A percentile compares a stretch with the other conserved stretches of the same genome.
phyloP scores from a whole-genome alignment of 2,329 filamentous ascomycete genomes.

The Tolypocladium paradoxum region DNA sequence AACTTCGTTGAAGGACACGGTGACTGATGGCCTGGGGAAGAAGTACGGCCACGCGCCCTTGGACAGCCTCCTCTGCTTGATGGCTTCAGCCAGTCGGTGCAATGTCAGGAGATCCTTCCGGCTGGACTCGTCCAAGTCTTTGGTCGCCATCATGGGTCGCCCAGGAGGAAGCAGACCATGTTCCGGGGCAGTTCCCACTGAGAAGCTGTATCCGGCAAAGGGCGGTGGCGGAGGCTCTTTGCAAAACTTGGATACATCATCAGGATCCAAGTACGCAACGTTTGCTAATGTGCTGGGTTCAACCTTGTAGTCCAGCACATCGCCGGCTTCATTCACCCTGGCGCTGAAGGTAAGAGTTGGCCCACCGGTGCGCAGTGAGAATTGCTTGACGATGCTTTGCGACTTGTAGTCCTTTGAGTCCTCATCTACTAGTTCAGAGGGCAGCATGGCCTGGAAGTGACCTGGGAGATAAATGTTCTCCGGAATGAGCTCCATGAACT shows the following conservation, averaged over 20 bases:
- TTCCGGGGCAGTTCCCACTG: conserved; percentile 15
- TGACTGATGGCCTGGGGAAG: conserved; percentile 29
- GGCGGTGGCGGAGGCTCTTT: conserved; percentile 19
- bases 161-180: conserved; percentile 10
- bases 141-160: conserved; percentile 31
- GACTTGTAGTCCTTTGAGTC: conserved; percentile 18
- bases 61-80: conserved; percentile 29
- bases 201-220: conserved; percentile 13
- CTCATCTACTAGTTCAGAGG: conserved; percentile 20
- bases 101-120: conserved; percentile 37
- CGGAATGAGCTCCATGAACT: conserved; percentile 49
- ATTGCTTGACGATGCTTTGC: conserved; percentile 32
- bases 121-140: conserved; percentile 30
- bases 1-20: conserved; percentile 30
- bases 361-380: conserved; percentile 41
- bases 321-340: conserved; percentile 40
- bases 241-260: conserved; percentile 34
- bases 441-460: conserved; percentile 48
- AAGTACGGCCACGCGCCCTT: conserved; percentile 41
- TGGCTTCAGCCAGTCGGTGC: conserved; percentile 33
- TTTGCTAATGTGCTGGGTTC: conserved; percentile 41
- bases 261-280: conserved; percentile 46
- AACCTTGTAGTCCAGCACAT: conserved; percentile 43
- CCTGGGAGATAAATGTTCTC: conserved; percentile 51
- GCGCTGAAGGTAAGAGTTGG: conserved; percentile 54